Evolutionary conservation across 495 filamentous ascomycete species (phyloP).

Genomic region (Aspergillus homomorphus): DNA sequence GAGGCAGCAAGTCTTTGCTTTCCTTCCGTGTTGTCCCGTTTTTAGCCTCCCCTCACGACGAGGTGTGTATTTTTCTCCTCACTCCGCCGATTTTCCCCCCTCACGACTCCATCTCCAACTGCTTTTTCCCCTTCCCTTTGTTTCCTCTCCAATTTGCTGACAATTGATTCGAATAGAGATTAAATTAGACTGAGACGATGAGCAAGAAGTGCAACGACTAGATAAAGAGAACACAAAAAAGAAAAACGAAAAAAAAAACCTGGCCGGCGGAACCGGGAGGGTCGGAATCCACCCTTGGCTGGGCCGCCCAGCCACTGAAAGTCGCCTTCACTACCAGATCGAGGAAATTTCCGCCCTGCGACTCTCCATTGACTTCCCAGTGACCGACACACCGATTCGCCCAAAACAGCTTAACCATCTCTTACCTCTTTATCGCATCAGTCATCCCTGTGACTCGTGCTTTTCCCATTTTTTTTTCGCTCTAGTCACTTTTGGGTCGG

Average conservation of each 20-base stretch:
- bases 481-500: neutral
- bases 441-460: constrained; percentile 9
- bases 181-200: neutral
- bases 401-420: constrained; percentile 36
- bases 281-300: constrained; percentile 10
- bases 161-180: neutral
- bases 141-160: neutral
- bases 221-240: neutral
- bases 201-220: neutral
- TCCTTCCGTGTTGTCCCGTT: neutral
- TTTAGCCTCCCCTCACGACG: neutral
- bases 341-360: constrained; percentile 15
- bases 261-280: neutral
- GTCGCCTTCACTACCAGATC: constrained; percentile 7
- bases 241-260: neutral
- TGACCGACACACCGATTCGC: constrained; percentile 40
- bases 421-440: constrained; percentile 9
- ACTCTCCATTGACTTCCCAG: neutral
- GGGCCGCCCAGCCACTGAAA: neutral
- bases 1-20: neutral
- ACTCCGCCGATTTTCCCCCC: constrained; percentile 18
- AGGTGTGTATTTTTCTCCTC: constrained; percentile 32
- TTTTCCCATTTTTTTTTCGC: constrained; percentile 2
- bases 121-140: neutral
- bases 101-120: constrained; percentile 7